Evolutionary conservation across 768 basidiomycete genomes (phyloP).

Genomic region (Scleroderma bovista): DNA sequence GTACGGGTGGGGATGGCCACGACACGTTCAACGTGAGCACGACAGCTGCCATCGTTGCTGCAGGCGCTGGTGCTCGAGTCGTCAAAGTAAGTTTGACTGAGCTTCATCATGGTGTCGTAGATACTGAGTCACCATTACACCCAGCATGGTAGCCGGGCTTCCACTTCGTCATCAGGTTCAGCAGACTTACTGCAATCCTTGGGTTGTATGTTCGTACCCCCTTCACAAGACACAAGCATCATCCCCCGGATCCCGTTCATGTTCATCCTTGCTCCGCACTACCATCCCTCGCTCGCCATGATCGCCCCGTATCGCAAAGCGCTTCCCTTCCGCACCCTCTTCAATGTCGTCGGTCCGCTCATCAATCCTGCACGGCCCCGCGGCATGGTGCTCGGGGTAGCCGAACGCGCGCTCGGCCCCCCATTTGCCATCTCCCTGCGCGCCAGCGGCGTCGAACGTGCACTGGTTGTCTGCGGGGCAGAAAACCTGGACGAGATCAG

Average conservation of each 20-base stretch:
- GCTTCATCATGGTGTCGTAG: background rate
- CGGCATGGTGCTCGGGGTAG: conserved; percentile 90
- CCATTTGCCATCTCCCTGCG: conserved; percentile 74
- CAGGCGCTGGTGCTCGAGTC: conserved; percentile 89
- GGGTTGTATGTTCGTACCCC: conserved; percentile 67
- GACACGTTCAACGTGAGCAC: conserved; percentile 98
- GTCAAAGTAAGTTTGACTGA: conserved; percentile 61
- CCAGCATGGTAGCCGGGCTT: conserved; percentile 87
- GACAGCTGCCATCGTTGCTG: conserved; percentile 88
- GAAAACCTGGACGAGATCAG: conserved; percentile 95
- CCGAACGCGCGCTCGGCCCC: conserved; percentile 70
- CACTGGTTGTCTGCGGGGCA: conserved; percentile 88
- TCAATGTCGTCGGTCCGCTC: conserved; percentile 91
- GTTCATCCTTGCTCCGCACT: conserved; percentile 92
- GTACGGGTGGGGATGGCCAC: conserved; percentile 78
- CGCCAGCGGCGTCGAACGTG: conserved; percentile 72
- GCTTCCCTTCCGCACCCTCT: conserved; percentile 93
- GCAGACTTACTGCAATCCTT: conserved; percentile 88
- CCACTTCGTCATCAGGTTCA: conserved; percentile 91
- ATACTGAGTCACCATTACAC: background rate
- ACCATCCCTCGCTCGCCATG: conserved; percentile 79
- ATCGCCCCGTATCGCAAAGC: conserved; percentile 81
- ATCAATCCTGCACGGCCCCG: conserved; percentile 86
- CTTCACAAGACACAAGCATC: conserved; percentile 35
- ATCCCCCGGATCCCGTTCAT: conserved; percentile 75